phyloP scores from a whole-genome alignment of 1,284 basidiomycete species.

The Boletellus dicymbophilus region DNA sequence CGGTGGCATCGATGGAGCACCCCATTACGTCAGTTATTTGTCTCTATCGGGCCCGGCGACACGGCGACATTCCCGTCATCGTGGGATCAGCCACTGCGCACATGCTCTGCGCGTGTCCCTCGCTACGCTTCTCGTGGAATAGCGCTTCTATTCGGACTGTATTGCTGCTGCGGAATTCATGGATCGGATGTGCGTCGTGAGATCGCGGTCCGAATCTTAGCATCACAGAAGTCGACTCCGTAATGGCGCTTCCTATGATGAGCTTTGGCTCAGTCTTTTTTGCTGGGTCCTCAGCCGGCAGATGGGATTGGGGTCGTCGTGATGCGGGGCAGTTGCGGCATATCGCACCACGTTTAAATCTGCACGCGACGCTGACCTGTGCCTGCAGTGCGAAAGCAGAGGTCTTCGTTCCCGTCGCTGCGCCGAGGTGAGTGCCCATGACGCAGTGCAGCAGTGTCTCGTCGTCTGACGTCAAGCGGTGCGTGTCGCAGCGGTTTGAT shows the following conservation, averaged over 20 bases:
- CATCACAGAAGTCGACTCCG: not conserved
- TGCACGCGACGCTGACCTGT: constrained; percentile 19
- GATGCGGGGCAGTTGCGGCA: constrained; percentile 9
- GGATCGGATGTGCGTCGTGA: no score
- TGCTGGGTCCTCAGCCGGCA: not conserved
- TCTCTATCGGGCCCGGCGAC: not conserved
- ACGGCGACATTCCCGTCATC: constrained; percentile 6
- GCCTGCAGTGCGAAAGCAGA: constrained; percentile 66
- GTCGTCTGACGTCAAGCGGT: constrained; percentile 27
- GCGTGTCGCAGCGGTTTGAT: constrained; percentile 43
- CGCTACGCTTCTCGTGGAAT: constrained; percentile 2
- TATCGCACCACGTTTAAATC: constrained; percentile 11
- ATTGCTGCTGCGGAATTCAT: constrained; percentile 10
- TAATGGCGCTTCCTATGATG: not conserved
- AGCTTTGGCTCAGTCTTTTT: not conserved
- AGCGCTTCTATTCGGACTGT: constrained; percentile 4
- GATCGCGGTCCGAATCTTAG: constrained; percentile 12
- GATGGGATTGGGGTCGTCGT: constrained; percentile 15
- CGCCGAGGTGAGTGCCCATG: constrained; percentile 60
- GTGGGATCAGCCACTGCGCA: constrained; percentile 14
- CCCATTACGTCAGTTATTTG: constrained; percentile 23
- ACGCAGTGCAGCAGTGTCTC: constrained; percentile 22
- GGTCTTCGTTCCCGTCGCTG: constrained; percentile 80
- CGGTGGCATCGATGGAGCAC: constrained; percentile 22
- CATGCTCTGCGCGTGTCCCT: constrained; percentile 2